phyloP scores from a whole-genome alignment of 148 eudicot species.

The Camellia lanceoleosa region DNA sequence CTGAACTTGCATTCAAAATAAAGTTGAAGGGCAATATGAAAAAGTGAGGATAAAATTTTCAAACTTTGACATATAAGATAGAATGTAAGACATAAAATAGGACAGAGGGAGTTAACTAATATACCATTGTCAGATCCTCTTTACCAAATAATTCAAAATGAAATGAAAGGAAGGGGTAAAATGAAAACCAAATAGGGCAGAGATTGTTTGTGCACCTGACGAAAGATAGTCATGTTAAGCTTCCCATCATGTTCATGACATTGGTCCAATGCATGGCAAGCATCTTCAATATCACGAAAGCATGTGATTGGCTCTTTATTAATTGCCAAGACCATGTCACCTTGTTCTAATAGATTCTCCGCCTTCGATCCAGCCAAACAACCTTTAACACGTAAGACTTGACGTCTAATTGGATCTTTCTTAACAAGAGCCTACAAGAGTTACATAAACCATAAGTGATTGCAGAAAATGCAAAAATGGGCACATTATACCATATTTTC shows the following conservation, averaged over 20 bases:
- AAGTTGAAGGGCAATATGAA: not conserved
- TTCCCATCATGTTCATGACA: constrained; percentile 49
- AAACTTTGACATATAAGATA: not conserved
- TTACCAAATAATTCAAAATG: not conserved
- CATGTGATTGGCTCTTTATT: constrained; percentile 79
- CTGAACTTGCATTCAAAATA: not conserved
- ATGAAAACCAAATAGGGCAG: not conserved
- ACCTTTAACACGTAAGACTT: constrained; percentile 92
- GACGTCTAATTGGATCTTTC: constrained; percentile 89
- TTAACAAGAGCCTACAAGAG: constrained; percentile 68
- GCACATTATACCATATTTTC: not conserved
- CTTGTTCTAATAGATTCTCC: constrained; percentile 77
- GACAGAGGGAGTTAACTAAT: not conserved
- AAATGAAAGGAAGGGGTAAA: not conserved
- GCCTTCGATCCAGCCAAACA: constrained; percentile 97
- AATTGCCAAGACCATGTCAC: constrained; percentile 93
- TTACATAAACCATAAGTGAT: constrained; percentile 8
- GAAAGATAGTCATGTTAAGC: constrained; percentile 74
- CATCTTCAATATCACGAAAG: constrained; percentile 84
- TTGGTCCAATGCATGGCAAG: constrained; percentile 72
- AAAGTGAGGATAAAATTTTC: not conserved
- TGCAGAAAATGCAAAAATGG: not conserved
- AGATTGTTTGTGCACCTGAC: constrained; percentile 57
- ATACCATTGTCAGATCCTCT: not conserved
- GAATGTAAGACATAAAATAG: not conserved